Percentiles rank a stretch among this genome's conserved stretches.
These are phyloP conservation scores for Bipolaris oryzae DNA, from an alignment of 2,329 filamentous ascomycete species.

Conservation along the genomic window DNA sequence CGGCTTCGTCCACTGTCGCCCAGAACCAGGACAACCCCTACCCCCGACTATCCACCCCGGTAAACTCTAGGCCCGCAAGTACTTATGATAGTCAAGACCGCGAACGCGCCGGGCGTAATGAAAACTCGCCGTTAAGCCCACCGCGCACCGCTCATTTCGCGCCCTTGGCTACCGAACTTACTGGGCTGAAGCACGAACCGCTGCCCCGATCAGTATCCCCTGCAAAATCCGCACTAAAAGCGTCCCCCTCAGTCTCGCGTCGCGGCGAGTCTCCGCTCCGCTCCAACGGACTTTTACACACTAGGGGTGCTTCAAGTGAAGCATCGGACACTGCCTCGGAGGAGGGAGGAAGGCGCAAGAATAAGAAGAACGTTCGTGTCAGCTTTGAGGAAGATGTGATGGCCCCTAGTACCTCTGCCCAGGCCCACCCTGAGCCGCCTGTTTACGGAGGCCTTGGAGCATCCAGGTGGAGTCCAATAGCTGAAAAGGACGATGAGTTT, in stretches of 20 bases:
- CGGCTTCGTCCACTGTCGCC: slow-evolving; percentile 28
- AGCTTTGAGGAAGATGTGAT: slow-evolving; percentile 78
- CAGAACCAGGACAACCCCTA: slow-evolving; percentile 38
- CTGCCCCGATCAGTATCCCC: slow-evolving; percentile 74
- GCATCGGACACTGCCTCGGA: slow-evolving; percentile 62
- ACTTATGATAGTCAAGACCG: slow-evolving; percentile 19
- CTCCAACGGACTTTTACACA: slow-evolving; percentile 57
- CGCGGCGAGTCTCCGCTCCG: slow-evolving; percentile 54
- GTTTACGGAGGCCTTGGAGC: slow-evolving; percentile 30
- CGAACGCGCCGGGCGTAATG: slow-evolving; percentile 32
- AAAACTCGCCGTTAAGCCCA: slow-evolving; percentile 62
- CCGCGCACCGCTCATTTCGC: slow-evolving; percentile 72
- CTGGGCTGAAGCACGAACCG: slow-evolving; percentile 68
- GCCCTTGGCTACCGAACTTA: slow-evolving; percentile 57
- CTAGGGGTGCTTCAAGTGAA: slow-evolving; percentile 58
- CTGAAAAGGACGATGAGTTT: slow-evolving; percentile 64
- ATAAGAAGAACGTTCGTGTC: slow-evolving; percentile 71
- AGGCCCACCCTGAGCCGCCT: slow-evolving; percentile 28
- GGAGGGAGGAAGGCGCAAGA: slow-evolving; percentile 47
- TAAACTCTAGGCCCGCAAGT: slow-evolving; percentile 13
- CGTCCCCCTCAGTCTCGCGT: slow-evolving; percentile 60
- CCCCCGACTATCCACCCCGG: slow-evolving; percentile 25
- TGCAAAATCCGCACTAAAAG: slow-evolving; percentile 77
- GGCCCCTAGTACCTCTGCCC: slow-evolving; percentile 57
- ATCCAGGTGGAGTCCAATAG: slow-evolving; percentile 53